Percentiles rank a stretch among this genome's conserved stretches.
Conservation (phyloP, 1,284 basidiomycete species). For the Ganoderma meredithae region DNA sequence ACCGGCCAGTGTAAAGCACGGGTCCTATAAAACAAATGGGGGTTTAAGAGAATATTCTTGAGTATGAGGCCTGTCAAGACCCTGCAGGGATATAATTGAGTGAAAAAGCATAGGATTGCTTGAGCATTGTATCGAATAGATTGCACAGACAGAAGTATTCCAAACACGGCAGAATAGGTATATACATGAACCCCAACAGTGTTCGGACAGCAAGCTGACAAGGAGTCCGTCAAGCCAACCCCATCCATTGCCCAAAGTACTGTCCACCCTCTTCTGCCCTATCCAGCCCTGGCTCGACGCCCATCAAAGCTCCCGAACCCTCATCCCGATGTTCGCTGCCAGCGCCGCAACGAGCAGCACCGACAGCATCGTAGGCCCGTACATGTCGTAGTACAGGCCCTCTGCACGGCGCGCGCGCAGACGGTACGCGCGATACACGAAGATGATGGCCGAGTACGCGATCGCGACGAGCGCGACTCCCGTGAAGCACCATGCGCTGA, state of each 20-base stretch:
- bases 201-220: not conserved
- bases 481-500: constrained; percentile 90
- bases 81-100: too few relatives aligned
- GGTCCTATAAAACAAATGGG: too few relatives aligned
- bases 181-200: not conserved
- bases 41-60: too few relatives aligned
- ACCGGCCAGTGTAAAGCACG: not conserved
- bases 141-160: not conserved
- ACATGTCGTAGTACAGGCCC: constrained; percentile 88
- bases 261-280: not conserved
- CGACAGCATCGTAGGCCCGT: constrained; percentile 84
- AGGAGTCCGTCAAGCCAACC: not conserved
- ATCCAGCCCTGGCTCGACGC: not conserved
- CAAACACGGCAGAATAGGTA: not conserved
- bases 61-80: too few relatives aligned
- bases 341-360: constrained; percentile 75
- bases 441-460: constrained; percentile 88
- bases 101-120: not conserved
- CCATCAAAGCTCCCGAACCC: constrained; percentile 45
- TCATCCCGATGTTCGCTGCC: constrained; percentile 76
- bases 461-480: constrained; percentile 89
- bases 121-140: not conserved
- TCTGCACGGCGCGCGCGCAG: constrained; percentile 80
- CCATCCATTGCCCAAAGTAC: not conserved
- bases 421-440: constrained; percentile 84